Evolutionary conservation across 371 early-diverging fungal genomes (phyloP).

Genomic region (Lichtheimia ramosa): DNA sequence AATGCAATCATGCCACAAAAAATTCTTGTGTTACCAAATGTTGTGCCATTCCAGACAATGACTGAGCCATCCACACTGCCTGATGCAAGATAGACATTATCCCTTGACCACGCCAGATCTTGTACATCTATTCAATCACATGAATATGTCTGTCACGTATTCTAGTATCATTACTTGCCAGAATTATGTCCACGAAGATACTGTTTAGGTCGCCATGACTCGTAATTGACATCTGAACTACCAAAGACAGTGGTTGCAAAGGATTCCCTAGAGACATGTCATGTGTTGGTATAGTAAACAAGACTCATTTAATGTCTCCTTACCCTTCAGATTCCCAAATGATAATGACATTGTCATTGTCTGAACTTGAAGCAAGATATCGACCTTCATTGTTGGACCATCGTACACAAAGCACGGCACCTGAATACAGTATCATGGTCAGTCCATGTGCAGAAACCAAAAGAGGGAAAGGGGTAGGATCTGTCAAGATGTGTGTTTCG

Average conservation of each 20-base stretch:
- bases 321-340: conserved; percentile 88
- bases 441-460: conserved; percentile 5
- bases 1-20: background rate
- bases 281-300: background rate
- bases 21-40: conserved; percentile 64
- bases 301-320: background rate
- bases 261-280: too few species aligned
- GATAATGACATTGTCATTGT: conserved; percentile 81
- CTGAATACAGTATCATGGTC: conserved; percentile 29
- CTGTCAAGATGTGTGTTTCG: background rate
- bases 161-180: conserved; percentile 37
- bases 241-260: conserved; percentile 38
- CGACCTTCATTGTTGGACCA: conserved; percentile 77
- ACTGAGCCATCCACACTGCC: conserved; percentile 88
- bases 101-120: conserved; percentile 94
- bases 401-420: conserved; percentile 89
- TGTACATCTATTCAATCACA: conserved; percentile 67
- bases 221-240: conserved; percentile 60
- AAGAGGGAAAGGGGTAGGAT: background rate
- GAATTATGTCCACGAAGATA: conserved; percentile 91
- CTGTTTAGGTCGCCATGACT: conserved; percentile 78
- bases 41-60: conserved; percentile 81
- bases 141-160: too few species aligned
- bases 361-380: conserved; percentile 88
- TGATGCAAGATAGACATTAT: conserved; percentile 85